A percentile compares a stretch with the other conserved stretches of the same genome.
phyloP scores from a whole-genome alignment of 78 protist genomes.

The Dictyostelium intermedium region DNA sequence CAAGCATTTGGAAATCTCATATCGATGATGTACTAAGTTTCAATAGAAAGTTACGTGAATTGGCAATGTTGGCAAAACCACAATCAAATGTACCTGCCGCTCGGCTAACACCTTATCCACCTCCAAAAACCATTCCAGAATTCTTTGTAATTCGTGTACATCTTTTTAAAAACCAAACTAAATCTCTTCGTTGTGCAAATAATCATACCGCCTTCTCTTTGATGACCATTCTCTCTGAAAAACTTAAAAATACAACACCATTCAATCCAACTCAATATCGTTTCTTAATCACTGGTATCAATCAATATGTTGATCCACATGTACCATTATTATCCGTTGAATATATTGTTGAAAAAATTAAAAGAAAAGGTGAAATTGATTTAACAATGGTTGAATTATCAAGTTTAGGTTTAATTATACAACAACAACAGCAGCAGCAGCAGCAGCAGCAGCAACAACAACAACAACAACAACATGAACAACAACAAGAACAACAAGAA shows the following conservation, averaged over 20 bases:
- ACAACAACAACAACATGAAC: not conserved
- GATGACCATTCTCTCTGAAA: conserved; percentile 57
- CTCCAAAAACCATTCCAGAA: conserved; percentile 68
- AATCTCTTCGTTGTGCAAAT: conserved; percentile 43
- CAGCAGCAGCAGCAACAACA: not conserved
- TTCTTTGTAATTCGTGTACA: conserved; percentile 47
- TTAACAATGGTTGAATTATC: conserved; percentile 43
- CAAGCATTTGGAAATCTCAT: conserved; percentile 47
- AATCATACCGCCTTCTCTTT: conserved; percentile 57
- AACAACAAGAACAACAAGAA: not conserved
- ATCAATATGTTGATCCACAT: conserved; percentile 40
- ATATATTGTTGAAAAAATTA: conserved; percentile 35
- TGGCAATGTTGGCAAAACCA: conserved; percentile 16
- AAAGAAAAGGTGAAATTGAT: conserved; percentile 67
- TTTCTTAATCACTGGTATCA: conserved; percentile 46
- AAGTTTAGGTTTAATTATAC: not conserved
- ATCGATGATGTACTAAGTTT: conserved; percentile 36
- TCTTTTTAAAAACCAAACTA: conserved; percentile 38
- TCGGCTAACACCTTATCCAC: conserved; percentile 55
- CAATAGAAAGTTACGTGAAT: not conserved
- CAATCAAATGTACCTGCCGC: not conserved
- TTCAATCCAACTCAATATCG: conserved; percentile 13
- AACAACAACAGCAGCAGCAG: not conserved
- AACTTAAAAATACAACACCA: conserved; percentile 37
- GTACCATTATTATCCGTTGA: conserved; percentile 59